phyloP scores from a whole-genome alignment of 2,329 filamentous ascomycete genomes.

The Stromatinia cepivora region DNA sequence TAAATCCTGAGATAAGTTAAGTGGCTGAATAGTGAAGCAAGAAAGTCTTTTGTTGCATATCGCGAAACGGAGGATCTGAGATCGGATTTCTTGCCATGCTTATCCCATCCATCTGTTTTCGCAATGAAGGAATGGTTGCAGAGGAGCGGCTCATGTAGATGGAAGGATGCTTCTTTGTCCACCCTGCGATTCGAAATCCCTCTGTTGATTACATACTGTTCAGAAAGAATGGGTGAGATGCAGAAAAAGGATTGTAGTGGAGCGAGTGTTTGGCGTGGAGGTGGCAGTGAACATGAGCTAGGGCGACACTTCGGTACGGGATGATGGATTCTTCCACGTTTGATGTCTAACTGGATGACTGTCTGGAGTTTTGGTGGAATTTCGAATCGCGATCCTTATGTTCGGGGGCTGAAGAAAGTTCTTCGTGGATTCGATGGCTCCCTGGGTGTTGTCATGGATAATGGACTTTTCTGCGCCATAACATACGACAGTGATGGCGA shows the following conservation, averaged over 20 bases:
- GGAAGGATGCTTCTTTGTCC: neutral
- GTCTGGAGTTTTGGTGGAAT: neutral
- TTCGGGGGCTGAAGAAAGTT: neutral
- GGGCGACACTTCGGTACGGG: neutral
- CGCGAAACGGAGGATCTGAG: slow-evolving; percentile 19
- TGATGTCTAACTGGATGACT: neutral
- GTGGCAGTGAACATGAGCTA: neutral
- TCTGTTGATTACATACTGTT: slow-evolving; percentile 2
- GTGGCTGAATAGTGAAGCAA: neutral
- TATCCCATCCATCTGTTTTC: neutral
- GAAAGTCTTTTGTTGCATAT: slow-evolving; percentile 8
- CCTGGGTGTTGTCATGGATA: neutral
- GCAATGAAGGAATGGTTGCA: neutral
- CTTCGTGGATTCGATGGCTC: slow-evolving; percentile 4
- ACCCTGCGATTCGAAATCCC: neutral
- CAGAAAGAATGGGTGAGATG: neutral
- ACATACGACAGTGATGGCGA: neutral
- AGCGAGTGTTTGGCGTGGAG: neutral
- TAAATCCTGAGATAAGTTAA: neutral
- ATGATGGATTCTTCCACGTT: neutral
- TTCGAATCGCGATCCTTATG: neutral
- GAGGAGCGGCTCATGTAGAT: neutral
- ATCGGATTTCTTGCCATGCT: slow-evolving; percentile 10
- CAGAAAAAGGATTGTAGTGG: neutral
- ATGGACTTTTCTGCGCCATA: neutral